Conservation (phyloP, 768 basidiomycete species). For the Coprinopsis strossmayeri region DNA sequence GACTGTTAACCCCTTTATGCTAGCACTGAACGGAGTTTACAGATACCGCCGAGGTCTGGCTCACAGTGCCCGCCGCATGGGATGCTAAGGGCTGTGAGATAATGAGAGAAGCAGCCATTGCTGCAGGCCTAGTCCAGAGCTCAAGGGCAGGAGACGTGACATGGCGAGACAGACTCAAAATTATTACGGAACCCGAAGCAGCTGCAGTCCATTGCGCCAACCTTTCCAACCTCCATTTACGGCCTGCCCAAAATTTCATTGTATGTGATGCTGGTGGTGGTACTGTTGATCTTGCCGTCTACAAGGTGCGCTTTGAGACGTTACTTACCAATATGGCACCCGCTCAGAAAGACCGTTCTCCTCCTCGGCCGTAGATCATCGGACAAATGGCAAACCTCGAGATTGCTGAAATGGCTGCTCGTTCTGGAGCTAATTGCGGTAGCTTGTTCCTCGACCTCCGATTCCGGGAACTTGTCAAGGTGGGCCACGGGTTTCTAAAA, state of each 20-base stretch:
- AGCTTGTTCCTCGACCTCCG: constrained; percentile 83
- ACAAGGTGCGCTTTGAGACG: constrained; percentile 37
- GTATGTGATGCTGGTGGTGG: constrained; percentile 91
- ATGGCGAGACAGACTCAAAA: constrained; percentile 78
- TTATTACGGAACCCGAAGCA: constrained; percentile 81
- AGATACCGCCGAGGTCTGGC: constrained; percentile 81
- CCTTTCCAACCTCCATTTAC: constrained; percentile 74
- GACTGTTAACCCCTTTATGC: no score
- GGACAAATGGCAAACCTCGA: constrained; percentile 78
- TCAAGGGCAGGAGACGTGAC: constrained; percentile 59
- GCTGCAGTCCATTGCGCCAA: constrained; percentile 89
- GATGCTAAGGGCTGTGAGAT: constrained; percentile 79
- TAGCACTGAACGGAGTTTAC: constrained; percentile 6
- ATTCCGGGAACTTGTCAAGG: constrained; percentile 76
- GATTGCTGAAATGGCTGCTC: constrained; percentile 85
- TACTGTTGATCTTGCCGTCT: constrained; percentile 57
- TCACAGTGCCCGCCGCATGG: constrained; percentile 90
- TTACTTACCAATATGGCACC: neutral
- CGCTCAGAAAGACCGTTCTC: constrained; percentile 6
- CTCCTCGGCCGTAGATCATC: constrained; percentile 46
- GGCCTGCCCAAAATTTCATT: constrained; percentile 79
- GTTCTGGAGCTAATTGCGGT: constrained; percentile 84
- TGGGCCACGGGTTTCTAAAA: constrained; percentile 13
- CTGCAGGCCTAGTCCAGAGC: constrained; percentile 72
- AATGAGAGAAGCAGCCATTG: constrained; percentile 81